phyloP scores from a whole-genome alignment of 495 filamentous ascomycete species.

The Penicillium chermesinum region DNA sequence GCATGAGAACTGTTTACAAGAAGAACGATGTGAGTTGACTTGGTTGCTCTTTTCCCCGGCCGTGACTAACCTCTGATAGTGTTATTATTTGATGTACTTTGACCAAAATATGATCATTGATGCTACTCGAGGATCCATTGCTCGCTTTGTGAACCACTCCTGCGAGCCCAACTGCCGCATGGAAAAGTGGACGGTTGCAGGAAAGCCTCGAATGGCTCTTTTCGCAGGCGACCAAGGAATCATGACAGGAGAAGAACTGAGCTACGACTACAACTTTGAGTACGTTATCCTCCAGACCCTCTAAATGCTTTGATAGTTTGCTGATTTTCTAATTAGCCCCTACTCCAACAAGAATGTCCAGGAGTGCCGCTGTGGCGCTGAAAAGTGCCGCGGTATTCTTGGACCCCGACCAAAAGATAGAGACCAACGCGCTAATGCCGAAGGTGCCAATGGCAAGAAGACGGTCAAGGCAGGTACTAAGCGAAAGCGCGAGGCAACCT shows the following conservation, averaged over 20 bases:
- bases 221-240: conserved; percentile 89
- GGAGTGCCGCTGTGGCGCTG: conserved; percentile 72
- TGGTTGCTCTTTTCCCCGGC: not conserved
- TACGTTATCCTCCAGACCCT: conserved; percentile 23
- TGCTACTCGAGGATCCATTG: conserved; percentile 90
- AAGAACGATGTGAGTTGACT: conserved; percentile 68
- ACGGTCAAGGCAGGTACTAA: conserved; percentile 42
- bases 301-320: not conserved
- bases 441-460: conserved; percentile 32
- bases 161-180: conserved; percentile 96
- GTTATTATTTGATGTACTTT: conserved; percentile 97
- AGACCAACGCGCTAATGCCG: conserved; percentile 36
- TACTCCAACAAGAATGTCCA: conserved; percentile 80
- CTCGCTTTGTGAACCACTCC: conserved; percentile 96
- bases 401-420: conserved; percentile 64
- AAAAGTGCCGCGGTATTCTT: conserved; percentile 71
- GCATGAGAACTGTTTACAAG: conserved; percentile 89
- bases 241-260: conserved; percentile 90
- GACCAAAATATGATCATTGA: conserved; percentile 99
- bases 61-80: conserved; percentile 45
- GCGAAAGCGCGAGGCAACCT: conserved; percentile 23
- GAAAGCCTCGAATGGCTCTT: conserved; percentile 92
- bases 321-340: conserved; percentile 37
- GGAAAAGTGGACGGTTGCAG: conserved; percentile 95
- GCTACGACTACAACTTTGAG: conserved; percentile 99